Conservation (phyloP, 345 rosid species). For the Linum trigynum region DNA sequence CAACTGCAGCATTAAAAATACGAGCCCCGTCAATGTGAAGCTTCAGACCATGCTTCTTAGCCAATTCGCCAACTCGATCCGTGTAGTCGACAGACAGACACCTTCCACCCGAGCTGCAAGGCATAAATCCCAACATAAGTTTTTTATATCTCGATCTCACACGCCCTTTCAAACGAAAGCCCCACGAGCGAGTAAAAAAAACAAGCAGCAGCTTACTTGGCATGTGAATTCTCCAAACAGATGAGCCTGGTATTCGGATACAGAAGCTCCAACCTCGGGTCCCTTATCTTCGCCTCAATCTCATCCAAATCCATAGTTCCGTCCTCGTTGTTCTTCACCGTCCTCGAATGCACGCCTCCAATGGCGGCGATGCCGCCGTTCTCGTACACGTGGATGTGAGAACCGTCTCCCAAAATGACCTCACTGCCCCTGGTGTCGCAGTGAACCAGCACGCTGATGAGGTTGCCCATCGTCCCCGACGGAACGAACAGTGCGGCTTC, state of each 20-base stretch:
- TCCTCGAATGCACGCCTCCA: conserved; percentile 83
- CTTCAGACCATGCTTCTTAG: conserved; percentile 72
- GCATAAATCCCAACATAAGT: conserved; percentile 5
- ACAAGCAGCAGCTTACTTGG: conserved; percentile 43
- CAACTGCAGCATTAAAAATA: conserved; percentile 81
- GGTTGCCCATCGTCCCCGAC: conserved; percentile 95
- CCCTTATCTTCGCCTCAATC: conserved; percentile 72
- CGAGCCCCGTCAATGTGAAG: conserved; percentile 97
- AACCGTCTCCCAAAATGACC: conserved; percentile 76
- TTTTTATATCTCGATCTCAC: too few relatives aligned
- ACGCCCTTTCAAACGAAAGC: too few relatives aligned
- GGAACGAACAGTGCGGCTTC: conserved; percentile 88
- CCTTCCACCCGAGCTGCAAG: conserved; percentile 74
- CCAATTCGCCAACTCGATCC: conserved; percentile 68
- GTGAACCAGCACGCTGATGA: conserved; percentile 80
- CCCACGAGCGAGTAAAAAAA: background rate
- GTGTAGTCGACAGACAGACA: conserved; percentile 63
- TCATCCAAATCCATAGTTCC: conserved; percentile 68
- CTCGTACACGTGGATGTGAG: conserved; percentile 71
- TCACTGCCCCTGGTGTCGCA: conserved; percentile 89
- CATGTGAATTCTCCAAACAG: conserved; percentile 88
- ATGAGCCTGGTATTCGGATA: conserved; percentile 81
- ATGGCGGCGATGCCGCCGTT: conserved; percentile 82
- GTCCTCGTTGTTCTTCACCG: conserved; percentile 65
- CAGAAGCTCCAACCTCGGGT: conserved; percentile 57